Evolutionary conservation across 179 eudicot species (phyloP).

Genomic region (Beta lomatogona): DNA sequence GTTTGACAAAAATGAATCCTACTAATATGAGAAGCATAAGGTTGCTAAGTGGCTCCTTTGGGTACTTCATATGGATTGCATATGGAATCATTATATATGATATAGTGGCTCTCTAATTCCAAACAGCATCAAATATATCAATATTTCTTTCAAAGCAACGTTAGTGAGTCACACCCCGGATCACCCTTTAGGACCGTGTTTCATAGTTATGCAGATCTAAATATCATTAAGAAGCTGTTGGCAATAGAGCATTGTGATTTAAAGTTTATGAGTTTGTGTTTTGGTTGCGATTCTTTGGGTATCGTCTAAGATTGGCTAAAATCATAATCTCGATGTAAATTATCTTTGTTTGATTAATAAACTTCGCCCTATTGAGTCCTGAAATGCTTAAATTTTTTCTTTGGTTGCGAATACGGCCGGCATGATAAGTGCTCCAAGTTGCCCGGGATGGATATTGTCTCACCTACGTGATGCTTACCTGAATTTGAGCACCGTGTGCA

Average conservation of each 20-base stretch:
- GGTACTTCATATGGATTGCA: background rate
- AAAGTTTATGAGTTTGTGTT: background rate
- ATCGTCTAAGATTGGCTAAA: background rate
- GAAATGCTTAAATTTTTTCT: background rate
- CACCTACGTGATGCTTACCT: slow-evolving; percentile 93
- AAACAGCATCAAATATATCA: background rate
- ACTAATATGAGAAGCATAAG: no score
- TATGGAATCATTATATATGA: background rate
- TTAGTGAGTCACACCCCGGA: background rate
- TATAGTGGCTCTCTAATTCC: background rate
- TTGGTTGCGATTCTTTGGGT: background rate
- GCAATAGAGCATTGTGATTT: background rate
- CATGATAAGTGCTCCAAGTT: slow-evolving; percentile 95
- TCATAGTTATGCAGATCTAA: background rate
- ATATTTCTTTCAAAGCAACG: background rate
- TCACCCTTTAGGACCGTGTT: background rate
- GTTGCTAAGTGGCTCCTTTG: background rate
- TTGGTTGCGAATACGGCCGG: slow-evolving; percentile 73
- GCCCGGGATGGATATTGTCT: slow-evolving; percentile 90
- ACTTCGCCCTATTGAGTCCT: background rate
- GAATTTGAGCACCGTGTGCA: slow-evolving; percentile 78
- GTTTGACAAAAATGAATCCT: background rate
- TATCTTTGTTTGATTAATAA: background rate
- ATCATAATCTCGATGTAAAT: background rate
- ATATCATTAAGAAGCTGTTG: background rate